phyloP scores from a whole-genome alignment of 768 basidiomycete species.

The Leccinellum rugosiceps region DNA sequence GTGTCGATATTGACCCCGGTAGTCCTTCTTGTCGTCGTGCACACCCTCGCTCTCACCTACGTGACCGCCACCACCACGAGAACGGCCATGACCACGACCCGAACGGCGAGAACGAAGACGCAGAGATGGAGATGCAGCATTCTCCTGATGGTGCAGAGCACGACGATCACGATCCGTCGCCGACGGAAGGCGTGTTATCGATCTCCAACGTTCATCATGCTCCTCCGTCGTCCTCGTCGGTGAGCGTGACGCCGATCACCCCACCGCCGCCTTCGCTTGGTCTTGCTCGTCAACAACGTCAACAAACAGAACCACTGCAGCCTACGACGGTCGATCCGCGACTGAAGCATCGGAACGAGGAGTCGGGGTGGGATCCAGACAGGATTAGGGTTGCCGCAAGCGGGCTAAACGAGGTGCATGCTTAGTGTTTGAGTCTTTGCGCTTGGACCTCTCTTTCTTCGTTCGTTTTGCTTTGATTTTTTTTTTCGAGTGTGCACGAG shows the following conservation, averaged over 20 bases:
- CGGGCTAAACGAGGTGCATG: constrained; percentile 17
- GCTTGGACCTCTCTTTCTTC: neutral
- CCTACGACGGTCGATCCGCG: constrained; percentile 23
- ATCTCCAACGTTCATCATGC: neutral
- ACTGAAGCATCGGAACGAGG: constrained; percentile 30
- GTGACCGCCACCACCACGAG: neutral
- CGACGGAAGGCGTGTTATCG: constrained; percentile 33
- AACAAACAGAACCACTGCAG: constrained; percentile 4
- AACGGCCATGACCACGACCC: constrained; percentile 1
- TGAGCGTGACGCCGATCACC: constrained; percentile 31
- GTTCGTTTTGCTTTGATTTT: neutral
- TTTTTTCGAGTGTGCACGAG: neutral
- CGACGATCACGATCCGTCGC: constrained; percentile 31
- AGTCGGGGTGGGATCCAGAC: constrained; percentile 28
- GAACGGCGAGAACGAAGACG: constrained; percentile 3
- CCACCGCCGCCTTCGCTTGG: constrained; percentile 27
- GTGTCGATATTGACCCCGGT: neutral
- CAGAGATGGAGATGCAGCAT: constrained; percentile 23
- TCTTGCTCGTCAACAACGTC: neutral
- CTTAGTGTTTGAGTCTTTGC: constrained; percentile 1
- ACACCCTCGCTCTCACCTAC: neutral
- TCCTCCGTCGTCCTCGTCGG: constrained; percentile 24
- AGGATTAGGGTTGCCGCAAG: constrained; percentile 11
- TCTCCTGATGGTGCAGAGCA: constrained; percentile 28
- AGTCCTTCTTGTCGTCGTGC: neutral